Conservation (phyloP, 768 basidiomycete genomes). For the Termitomyces sp. region DNA sequence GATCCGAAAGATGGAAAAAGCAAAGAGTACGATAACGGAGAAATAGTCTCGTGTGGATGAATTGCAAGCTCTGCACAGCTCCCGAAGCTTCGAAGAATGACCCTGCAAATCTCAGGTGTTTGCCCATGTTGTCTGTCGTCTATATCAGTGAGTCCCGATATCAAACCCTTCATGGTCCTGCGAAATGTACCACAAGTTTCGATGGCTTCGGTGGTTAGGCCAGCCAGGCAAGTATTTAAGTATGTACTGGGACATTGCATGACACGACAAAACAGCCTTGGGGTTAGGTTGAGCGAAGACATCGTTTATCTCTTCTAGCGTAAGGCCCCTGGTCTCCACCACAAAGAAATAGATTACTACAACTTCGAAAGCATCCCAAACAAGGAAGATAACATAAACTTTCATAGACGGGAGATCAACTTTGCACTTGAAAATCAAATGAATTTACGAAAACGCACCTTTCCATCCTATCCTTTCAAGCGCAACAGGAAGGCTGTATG, state of each 20-base stretch:
- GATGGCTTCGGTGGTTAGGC: background rate
- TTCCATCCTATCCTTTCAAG: slow-evolving; percentile 41
- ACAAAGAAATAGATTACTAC: slow-evolving; percentile 40
- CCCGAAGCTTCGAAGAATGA: background rate
- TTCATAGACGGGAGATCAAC: background rate
- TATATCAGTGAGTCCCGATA: background rate
- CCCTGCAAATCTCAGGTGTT: slow-evolving; percentile 20
- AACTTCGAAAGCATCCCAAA: slow-evolving; percentile 44
- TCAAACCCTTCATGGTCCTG: background rate
- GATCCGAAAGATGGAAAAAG: slow-evolving; percentile 17
- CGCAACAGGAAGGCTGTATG: slow-evolving; percentile 36
- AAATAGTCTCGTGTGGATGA: slow-evolving; percentile 34
- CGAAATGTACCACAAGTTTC: background rate
- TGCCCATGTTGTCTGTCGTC: slow-evolving; percentile 19
- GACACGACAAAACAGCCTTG: slow-evolving; percentile 15
- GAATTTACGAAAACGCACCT: slow-evolving; percentile 22
- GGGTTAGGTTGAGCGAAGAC: slow-evolving; percentile 38
- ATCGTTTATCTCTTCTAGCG: slow-evolving; percentile 45
- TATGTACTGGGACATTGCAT: background rate
- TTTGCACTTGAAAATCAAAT: background rate
- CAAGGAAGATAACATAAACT: slow-evolving; percentile 47
- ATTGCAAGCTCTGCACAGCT: slow-evolving; percentile 20
- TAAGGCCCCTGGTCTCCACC: slow-evolving; percentile 47
- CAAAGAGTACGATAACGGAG: slow-evolving; percentile 11
- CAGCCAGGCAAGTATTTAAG: background rate